Percentiles rank a stretch among this genome's conserved stretches.
Evolutionary conservation across 129 eudicot genomes (phyloP).

Genomic region (Sambucus nigra): DNA sequence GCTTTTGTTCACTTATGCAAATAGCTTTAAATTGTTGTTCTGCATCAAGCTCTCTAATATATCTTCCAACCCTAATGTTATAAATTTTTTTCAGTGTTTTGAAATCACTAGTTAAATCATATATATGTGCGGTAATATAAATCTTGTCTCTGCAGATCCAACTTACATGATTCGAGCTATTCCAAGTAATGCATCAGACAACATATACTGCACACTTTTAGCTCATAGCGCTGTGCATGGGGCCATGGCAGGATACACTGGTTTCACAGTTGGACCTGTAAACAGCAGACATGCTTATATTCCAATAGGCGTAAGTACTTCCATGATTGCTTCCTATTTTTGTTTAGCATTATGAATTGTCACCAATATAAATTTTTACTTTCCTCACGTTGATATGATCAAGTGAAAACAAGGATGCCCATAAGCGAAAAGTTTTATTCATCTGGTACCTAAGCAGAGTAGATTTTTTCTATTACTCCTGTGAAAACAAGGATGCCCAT

Average conservation of each 20-base stretch:
- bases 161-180: slow-evolving; percentile 91
- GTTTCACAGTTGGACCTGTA: slow-evolving; percentile 88
- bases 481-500: no score
- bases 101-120: background rate
- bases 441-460: no score
- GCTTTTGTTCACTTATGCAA: no score
- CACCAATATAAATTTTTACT: background rate
- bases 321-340: background rate
- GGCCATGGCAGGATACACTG: slow-evolving; percentile 92
- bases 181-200: slow-evolving; percentile 86
- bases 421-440: no score
- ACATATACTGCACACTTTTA: slow-evolving; percentile 88
- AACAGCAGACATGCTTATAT: slow-evolving; percentile 90
- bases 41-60: no score
- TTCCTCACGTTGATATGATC: background rate
- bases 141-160: slow-evolving; percentile 50
- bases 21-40: no score
- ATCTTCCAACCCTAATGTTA: no score
- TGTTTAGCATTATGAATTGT: background rate
- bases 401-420: no score
- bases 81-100: background rate
- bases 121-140: background rate
- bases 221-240: slow-evolving; percentile 92
- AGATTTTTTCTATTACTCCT: no score
- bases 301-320: slow-evolving; percentile 56